phyloP scores from a whole-genome alignment of 2,329 filamentous ascomycete genomes.

The Paracorniculantispora psalliotae region DNA sequence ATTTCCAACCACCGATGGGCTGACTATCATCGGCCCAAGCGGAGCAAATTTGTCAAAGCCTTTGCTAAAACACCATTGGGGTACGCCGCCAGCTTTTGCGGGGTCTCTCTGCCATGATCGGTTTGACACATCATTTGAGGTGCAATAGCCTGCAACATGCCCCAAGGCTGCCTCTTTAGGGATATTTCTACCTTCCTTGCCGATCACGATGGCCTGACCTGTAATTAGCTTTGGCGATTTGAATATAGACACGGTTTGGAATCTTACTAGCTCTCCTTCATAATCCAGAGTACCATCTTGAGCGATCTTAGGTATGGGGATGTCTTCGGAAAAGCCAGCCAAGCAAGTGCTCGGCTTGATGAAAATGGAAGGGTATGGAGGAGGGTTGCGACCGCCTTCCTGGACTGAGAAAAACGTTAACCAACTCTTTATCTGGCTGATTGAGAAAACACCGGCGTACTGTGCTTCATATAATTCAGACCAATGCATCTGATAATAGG shows the following conservation, averaged over 20 bases:
- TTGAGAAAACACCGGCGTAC: no score
- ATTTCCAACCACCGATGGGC: conserved; percentile 25
- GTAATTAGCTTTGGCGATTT: not conserved
- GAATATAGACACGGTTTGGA: not conserved
- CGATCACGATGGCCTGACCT: conserved; percentile 43
- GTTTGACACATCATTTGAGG: conserved; percentile 51
- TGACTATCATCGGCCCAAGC: conserved; percentile 43
- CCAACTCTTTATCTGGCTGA: not conserved
- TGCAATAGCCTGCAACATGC: conserved; percentile 42
- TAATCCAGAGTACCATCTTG: conserved; percentile 44
- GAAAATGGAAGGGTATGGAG: conserved; percentile 45
- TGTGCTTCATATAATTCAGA: conserved; percentile 33
- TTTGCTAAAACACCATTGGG: conserved; percentile 54
- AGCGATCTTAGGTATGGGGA: conserved; percentile 42
- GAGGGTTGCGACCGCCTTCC: conserved; percentile 47
- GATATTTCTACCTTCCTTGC: conserved; percentile 48
- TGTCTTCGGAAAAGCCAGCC: conserved; percentile 29
- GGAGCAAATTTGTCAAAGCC: conserved; percentile 51
- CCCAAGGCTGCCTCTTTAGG: conserved; percentile 36
- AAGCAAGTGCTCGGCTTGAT: conserved; percentile 44
- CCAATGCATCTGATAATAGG: conserved; percentile 33
- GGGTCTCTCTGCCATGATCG: conserved; percentile 50
- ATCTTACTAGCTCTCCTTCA: conserved; percentile 40
- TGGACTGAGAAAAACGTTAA: conserved; percentile 33
- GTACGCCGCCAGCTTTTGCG: conserved; percentile 30